Evolutionary conservation across 345 rosid genomes (phyloP).

Genomic region (Eucalyptus pauciflora): DNA sequence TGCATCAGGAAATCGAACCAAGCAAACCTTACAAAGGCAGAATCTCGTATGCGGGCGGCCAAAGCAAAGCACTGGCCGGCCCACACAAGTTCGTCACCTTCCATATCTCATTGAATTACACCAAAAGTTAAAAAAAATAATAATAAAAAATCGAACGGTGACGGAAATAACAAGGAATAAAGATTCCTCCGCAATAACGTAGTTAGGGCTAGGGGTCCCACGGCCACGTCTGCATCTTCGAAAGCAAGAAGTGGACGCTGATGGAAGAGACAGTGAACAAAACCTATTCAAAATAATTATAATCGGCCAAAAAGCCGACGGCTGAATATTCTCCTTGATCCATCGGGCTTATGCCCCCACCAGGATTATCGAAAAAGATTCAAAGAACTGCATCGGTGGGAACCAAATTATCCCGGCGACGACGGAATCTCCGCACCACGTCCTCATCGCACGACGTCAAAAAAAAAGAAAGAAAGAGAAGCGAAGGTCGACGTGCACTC

Average conservation of each 20-base stretch:
- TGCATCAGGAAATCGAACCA: background rate
- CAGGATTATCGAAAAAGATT: background rate
- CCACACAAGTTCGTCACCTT: background rate
- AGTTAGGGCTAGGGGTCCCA: background rate
- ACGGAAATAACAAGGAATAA: background rate
- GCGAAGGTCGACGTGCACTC: background rate
- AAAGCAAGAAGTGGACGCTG: background rate
- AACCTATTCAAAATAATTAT: background rate
- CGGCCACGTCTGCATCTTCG: background rate
- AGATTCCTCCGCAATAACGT: background rate
- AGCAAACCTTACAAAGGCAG: background rate
- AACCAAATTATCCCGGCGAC: background rate
- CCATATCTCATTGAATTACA: background rate
- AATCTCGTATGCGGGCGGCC: background rate
- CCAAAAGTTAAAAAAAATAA: background rate
- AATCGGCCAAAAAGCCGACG: background rate
- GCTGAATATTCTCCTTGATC: background rate
- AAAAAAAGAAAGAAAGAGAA: background rate
- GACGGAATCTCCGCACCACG: background rate
- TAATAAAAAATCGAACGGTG: background rate
- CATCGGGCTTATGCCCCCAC: background rate
- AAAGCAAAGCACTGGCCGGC: background rate
- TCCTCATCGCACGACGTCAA: background rate
- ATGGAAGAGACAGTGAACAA: background rate
- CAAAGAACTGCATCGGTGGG: background rate